Evolutionary conservation across 2,329 filamentous ascomycete species (phyloP), one percentile per base, ranked within the genome.

Genomic region (Lanzia echinophila): DNA sequence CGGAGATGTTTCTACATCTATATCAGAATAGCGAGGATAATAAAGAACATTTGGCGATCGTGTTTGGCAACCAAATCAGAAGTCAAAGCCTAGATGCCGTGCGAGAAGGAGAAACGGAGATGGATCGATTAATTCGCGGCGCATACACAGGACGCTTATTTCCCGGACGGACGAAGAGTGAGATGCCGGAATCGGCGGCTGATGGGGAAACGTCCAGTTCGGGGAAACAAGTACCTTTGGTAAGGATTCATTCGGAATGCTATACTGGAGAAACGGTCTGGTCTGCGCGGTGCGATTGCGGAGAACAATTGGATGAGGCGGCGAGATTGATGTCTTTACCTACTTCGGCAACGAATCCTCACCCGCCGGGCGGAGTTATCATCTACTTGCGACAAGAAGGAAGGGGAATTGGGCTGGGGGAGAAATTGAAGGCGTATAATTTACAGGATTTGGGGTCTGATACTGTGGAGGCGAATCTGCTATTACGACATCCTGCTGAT

Each of bases 231-330:
- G 53, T 59, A 1, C 89, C 94, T 0, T 75, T 99, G 38, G 92
- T 99, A 45, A 82, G 94, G 54, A 99, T 99, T 67, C 94, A 99
- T 70, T 95, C 89, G 3, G 94, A 99, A 71, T 99, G 94, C 73
- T 99, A 99, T 71, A 99, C 94, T 0, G 94, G 94, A 56, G 94
- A 99, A 75, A 99, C 94, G 1, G 94, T 95, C 1, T 97, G 94
- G 94, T 96, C 91, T 7, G 92, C 94, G 34, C 84, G 94, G 28
- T 99, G 94, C 73, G 94, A 99, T 72, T 99, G 94, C 69, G 94
- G 94, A 54, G 94, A 99, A 72, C 94, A 99, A 70, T 79, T 99
- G 2, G 94, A 99, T 69, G 94, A 99, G 73, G 94, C 94, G 1
- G 94, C 92, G 1, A 81, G 94, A 24, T 75, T 99, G 2, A 99